Evolutionary conservation across 129 eudicot species (phyloP).

Genomic region (Artemisia argyi): DNA sequence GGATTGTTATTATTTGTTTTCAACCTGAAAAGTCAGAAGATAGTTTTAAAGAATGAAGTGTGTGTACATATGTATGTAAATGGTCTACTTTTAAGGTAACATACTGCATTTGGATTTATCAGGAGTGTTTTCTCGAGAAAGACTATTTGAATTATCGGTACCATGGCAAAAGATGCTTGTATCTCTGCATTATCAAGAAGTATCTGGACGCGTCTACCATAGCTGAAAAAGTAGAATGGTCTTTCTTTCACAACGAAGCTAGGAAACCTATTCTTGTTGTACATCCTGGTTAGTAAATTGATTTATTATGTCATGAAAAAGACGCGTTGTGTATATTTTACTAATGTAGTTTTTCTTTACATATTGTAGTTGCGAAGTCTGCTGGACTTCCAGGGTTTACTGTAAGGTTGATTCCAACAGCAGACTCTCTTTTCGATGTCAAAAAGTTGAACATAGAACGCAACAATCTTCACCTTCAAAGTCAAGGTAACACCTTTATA

Average conservation of each 20-base stretch:
- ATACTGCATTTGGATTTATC: slow-evolving; percentile 23
- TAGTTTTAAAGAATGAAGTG: neutral
- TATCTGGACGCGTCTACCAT: slow-evolving; percentile 54
- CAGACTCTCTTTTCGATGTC: slow-evolving; percentile 54
- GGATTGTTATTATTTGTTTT: neutral
- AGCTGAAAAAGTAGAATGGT: slow-evolving; percentile 62
- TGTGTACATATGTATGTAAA: neutral
- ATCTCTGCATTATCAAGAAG: slow-evolving; percentile 78
- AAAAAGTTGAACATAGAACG: slow-evolving; percentile 63
- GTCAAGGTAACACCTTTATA: slow-evolving; percentile 48
- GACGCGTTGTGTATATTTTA: neutral
- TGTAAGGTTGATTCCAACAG: slow-evolving; percentile 78
- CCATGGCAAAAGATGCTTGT: slow-evolving; percentile 93
- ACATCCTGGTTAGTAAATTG: slow-evolving; percentile 61
- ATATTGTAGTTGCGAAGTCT: slow-evolving; percentile 46
- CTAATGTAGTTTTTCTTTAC: slow-evolving; percentile 9
- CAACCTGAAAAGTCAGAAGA: neutral
- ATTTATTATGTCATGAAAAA: neutral
- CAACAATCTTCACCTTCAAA: slow-evolving; percentile 58
- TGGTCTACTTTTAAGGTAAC: neutral
- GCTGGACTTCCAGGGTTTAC: slow-evolving; percentile 46
- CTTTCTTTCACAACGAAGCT: slow-evolving; percentile 81
- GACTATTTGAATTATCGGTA: slow-evolving; percentile 88
- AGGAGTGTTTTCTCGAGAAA: slow-evolving; percentile 94
- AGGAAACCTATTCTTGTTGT: slow-evolving; percentile 85